Evolutionary conservation across 2,329 filamentous ascomycete species (phyloP).

Genomic region (Fusarium protoensiforme): DNA sequence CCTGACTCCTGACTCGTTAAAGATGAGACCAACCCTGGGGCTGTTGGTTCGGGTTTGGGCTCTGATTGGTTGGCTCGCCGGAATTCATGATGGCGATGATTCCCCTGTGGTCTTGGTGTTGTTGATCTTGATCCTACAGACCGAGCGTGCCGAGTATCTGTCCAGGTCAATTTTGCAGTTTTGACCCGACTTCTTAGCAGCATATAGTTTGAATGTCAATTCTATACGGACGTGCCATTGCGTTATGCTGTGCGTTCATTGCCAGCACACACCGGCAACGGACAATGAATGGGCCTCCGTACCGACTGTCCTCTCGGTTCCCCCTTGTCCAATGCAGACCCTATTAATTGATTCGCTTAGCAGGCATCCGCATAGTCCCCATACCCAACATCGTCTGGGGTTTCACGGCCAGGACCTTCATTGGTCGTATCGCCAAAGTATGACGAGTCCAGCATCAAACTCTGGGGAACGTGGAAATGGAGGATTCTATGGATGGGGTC

Average conservation of each 20-base stretch:
- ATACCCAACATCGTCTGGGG: neutral
- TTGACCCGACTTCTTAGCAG: neutral
- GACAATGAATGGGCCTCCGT: neutral
- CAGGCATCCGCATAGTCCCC: neutral
- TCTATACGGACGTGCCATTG: no score
- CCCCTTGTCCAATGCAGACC: neutral
- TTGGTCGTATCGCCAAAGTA: constrained; percentile 13
- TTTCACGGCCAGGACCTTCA: neutral
- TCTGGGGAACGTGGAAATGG: neutral
- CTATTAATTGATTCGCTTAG: neutral
- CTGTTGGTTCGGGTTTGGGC: neutral
- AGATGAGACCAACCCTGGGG: neutral
- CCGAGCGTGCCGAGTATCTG: neutral
- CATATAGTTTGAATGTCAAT: neutral
- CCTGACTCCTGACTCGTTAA: neutral
- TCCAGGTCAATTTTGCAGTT: neutral
- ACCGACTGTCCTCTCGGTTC: neutral
- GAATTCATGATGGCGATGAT: neutral
- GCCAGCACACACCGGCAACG: neutral
- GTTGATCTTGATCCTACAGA: neutral
- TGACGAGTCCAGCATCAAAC: neutral
- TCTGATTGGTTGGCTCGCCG: constrained; percentile 5
- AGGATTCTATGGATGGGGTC: neutral
- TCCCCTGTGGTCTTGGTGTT: neutral
- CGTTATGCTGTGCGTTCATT: neutral